A percentile compares a stretch with the other conserved stretches of the same genome.
Conservation (phyloP, 352 stramenopile genomes). For the Globisporangium lucens region DNA sequence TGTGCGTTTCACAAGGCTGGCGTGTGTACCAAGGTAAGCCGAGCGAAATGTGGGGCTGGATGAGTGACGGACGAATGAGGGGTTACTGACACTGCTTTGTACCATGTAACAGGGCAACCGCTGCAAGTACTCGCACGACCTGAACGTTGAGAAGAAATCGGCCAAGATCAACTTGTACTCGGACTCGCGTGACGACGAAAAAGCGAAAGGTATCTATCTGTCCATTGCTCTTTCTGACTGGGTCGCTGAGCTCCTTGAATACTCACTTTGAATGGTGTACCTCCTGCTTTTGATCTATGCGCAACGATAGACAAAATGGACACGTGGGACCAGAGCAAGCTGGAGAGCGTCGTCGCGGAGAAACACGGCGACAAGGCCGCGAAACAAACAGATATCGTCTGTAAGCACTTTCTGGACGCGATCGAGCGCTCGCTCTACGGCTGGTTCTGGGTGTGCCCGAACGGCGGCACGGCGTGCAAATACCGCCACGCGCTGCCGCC, state of each 20-base stretch:
- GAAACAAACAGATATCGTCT: conserved; percentile 88
- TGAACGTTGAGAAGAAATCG: conserved; percentile 84
- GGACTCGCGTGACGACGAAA: conserved; percentile 68
- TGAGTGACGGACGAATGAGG: not conserved
- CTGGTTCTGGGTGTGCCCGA: conserved; percentile 90
- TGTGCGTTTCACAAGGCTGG: conserved; percentile 89
- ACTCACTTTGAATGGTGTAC: not conserved
- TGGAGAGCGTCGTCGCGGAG: conserved; percentile 83
- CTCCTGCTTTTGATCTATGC: not conserved
- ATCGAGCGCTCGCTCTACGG: conserved; percentile 90
- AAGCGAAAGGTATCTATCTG: conserved; percentile 34
- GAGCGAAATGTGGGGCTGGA: not conserved
- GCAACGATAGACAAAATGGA: conserved; percentile 67
- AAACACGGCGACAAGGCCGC: conserved; percentile 82
- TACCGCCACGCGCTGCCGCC: conserved; percentile 85
- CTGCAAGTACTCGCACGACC: conserved; percentile 89
- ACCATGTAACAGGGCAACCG: conserved; percentile 51
- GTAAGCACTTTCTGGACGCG: conserved; percentile 88
- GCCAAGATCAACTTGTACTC: conserved; percentile 90
- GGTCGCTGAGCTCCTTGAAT: not conserved
- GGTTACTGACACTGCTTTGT: not conserved
- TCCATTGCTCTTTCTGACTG: not conserved
- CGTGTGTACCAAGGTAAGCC: conserved; percentile 76
- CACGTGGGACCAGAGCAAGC: conserved; percentile 84
- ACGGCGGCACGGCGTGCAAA: conserved; percentile 76